These are phyloP conservation scores for Pleurotus salmoneostramineus DNA, from an alignment of 768 basidiomycete species.

Conservation along the genomic window DNA sequence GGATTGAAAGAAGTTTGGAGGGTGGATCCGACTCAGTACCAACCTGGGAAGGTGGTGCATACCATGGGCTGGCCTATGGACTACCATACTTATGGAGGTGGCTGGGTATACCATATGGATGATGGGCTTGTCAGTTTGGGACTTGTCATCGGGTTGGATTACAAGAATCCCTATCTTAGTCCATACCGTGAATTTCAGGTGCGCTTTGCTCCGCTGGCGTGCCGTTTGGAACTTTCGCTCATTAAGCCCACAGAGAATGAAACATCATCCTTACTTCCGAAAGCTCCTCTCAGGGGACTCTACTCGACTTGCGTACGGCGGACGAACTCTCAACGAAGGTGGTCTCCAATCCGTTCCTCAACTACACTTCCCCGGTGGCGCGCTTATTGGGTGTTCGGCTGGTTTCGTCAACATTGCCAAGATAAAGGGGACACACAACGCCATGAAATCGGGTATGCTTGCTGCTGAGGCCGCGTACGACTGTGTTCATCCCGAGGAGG, in stretches of 20 bases:
- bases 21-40: constrained; percentile 58
- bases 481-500: constrained; percentile 36
- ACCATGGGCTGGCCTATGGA: constrained; percentile 94
- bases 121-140: constrained; percentile 88
- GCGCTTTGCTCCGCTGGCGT: constrained; percentile 16
- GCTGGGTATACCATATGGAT: constrained; percentile 95
- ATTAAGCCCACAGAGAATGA: constrained; percentile 53
- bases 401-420: constrained; percentile 96
- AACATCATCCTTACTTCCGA: constrained; percentile 92
- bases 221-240: not conserved
- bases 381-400: constrained; percentile 91
- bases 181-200: constrained; percentile 95
- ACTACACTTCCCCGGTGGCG: constrained; percentile 89
- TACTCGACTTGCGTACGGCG: constrained; percentile 85
- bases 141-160: constrained; percentile 91
- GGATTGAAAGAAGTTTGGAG: constrained; percentile 99
- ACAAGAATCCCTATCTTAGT: constrained; percentile 87
- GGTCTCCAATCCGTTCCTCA: constrained; percentile 88
- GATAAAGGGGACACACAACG: constrained; percentile 98
- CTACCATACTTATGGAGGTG: constrained; percentile 83
- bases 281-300: constrained; percentile 61
- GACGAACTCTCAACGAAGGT: constrained; percentile 87
- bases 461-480: constrained; percentile 87
- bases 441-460: constrained; percentile 98
- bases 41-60: constrained; percentile 83